Conservation (phyloP, 805 yeast genomes). For the Schizosaccharomyces lindneri region DNA sequence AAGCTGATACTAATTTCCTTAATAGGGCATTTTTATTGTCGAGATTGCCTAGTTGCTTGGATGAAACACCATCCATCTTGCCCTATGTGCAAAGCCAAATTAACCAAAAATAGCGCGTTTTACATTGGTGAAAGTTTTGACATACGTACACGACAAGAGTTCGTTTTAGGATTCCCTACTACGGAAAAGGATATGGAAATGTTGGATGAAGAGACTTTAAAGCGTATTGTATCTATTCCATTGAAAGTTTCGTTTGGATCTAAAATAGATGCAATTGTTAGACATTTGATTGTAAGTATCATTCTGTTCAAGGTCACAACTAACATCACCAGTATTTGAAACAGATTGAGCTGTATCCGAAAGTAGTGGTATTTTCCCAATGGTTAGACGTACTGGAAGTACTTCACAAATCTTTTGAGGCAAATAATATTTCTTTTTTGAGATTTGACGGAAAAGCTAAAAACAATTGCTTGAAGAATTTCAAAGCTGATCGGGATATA, state of each 20-base stretch:
- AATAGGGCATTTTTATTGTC: constrained; percentile 56
- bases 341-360: neutral
- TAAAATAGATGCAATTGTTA: constrained; percentile 60
- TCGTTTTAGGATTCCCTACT: neutral
- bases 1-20: neutral
- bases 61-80: constrained; percentile 29
- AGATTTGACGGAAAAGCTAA: neutral
- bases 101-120: constrained; percentile 32
- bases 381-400: constrained; percentile 54
- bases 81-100: constrained; percentile 51
- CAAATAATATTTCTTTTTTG: constrained; percentile 3
- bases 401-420: constrained; percentile 36
- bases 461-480: constrained; percentile 5
- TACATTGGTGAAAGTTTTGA: constrained; percentile 19
- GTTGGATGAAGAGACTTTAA: constrained; percentile 11
- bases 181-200: neutral
- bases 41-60: constrained; percentile 55
- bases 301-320: neutral
- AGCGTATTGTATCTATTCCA: constrained; percentile 17
- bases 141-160: neutral
- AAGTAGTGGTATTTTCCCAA: constrained; percentile 72
- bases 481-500: constrained; percentile 19
- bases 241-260: constrained; percentile 44
- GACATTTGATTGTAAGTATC: constrained; percentile 25
- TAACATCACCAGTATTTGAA: neutral